Base-by-base conservation (phyloP, 352 stramenopile species). In the Globisporangium sylvaticum region DNA sequence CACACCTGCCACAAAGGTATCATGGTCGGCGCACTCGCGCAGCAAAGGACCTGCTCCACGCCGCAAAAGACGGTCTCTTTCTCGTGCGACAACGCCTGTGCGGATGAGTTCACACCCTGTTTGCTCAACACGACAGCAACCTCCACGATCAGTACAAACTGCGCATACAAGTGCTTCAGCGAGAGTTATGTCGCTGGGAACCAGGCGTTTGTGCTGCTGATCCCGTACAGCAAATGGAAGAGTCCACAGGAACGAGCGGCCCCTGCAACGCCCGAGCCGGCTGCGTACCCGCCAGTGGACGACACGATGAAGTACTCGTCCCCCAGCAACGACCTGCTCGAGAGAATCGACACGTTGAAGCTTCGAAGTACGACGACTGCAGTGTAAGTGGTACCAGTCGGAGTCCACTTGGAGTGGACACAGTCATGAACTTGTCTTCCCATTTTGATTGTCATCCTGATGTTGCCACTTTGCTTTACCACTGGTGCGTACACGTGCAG, bases 311-410 rank as follows among this genome's bases (percentile, higher is more conserved):
- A 12, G 3, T 60, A 60, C 31, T 20, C 55, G 29, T 29, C 55
- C 8, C 12, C n/a, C 24, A 61, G 55, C 32, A 48, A 61, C 31
- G 31, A 61, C 2, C 31, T 18, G 9, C 31, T 61, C 2, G 9
- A 48, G 20, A 25, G 3, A 12, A 48, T 61, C 6, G 55, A 61
- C 5, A 31, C 31, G 31, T 31, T 61, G 55, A 12, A 20, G 55
- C 55, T 61, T 4, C 29, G 31, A 12, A 48, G 12, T n/a, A 61
- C 55, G 20, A 61, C 55, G 4, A 48, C 12, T 3, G 31, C 31
- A 25, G 55, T 61, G 55, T 61, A 48, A 31, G 55, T 57, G 29
- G 15, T 18, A n/a, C n/a, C n/a, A n/a, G n/a, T n/a, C n/a, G n/a
- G n/a, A n/a, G n/a, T n/a, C n/a, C n/a, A n/a, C n/a, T n/a, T n/a